phyloP scores from a whole-genome alignment of 2,329 filamentous ascomycete genomes.

The Fusarium transvaalense region DNA sequence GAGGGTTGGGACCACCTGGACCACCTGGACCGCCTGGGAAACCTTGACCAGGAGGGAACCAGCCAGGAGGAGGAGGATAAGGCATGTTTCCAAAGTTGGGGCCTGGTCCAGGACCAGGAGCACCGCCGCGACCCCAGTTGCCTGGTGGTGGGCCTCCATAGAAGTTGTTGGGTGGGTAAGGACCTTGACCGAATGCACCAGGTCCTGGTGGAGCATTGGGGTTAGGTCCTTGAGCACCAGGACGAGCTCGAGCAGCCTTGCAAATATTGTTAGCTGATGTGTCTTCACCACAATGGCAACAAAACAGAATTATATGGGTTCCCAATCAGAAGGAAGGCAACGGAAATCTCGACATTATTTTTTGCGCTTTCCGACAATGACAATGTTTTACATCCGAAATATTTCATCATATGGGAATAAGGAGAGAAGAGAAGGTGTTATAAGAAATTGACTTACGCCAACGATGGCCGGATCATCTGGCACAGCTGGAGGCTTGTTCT shows the following conservation, averaged over 20 bases:
- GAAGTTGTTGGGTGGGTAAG: slow-evolving; percentile 61
- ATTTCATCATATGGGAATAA: slow-evolving; percentile 80
- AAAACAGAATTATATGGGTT: slow-evolving; percentile 25
- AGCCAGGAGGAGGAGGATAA: slow-evolving; percentile 81
- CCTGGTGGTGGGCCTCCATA: slow-evolving; percentile 65
- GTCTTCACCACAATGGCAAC: slow-evolving; percentile 46
- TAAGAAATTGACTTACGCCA: slow-evolving; percentile 78
- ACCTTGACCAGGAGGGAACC: slow-evolving; percentile 82
- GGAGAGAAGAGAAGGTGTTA: slow-evolving; percentile 12
- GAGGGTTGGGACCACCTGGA: slow-evolving; percentile 64
- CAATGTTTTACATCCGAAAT: slow-evolving; percentile 95
- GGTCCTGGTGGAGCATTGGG: slow-evolving; percentile 54
- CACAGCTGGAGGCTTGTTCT: slow-evolving; percentile 80
- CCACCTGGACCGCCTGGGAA: slow-evolving; percentile 68
- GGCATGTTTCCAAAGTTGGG: slow-evolving; percentile 80
- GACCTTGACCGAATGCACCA: slow-evolving; percentile 58
- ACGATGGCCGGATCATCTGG: slow-evolving; percentile 97
- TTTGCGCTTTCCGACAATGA: slow-evolving; percentile 90
- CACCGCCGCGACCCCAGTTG: slow-evolving; percentile 66
- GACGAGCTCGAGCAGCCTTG: slow-evolving; percentile 60
- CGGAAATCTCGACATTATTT: slow-evolving; percentile 97
- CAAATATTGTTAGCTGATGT: slow-evolving; percentile 42
- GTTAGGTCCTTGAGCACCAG: slow-evolving; percentile 51
- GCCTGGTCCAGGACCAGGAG: slow-evolving; percentile 65
- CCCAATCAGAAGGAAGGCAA: slow-evolving; percentile 99